Evolutionary conservation across 2,329 filamentous ascomycete genomes (phyloP), one percentile per base, ranked within the genome.

Genomic region (Chaetomiaceae sp.): DNA sequence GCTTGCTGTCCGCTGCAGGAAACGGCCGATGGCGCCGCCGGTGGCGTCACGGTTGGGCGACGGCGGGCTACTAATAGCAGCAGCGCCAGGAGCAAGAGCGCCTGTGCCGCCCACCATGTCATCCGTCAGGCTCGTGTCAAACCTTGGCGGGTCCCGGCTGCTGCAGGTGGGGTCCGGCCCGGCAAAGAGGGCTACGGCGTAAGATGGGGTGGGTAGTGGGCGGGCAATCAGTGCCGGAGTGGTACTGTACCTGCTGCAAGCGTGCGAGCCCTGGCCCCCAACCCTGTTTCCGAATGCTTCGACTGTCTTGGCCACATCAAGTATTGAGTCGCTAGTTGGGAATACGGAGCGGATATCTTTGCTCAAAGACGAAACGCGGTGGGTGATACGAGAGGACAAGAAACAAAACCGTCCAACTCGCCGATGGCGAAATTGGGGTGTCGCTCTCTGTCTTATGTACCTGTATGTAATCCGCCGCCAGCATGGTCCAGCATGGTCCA

Each of bases 211-310:
- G n/a, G n/a, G n/a, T n/a, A n/a, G n/a, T n/a, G n/a, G n/a, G n/a
- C n/a, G n/a, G n/a, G n/a, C n/a, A n/a, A n/a, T 37, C n/a, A 39
- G 13, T 39, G 25, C 44, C 35, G 23, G 13, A n/a, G n/a, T n/a
- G n/a, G n/a, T n/a, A 14, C 33, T 20, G 30, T 21, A 20, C 27
- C 34, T 27, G 34, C 38, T 25, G 38, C 27, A 23, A 10, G 30
- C 12, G 13, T 13, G 35, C 20, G 30, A 35, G n/a, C 42, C 42
- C 14, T 20, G 44, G 6, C 35, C 40, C 25, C 40, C 51, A 53
- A 54, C 48, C 48, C 53, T 56, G 54, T 54, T 56, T 54, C 43
- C 19, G 38, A 12, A 27, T 48, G 50, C 50, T 51, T 48, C 34
- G 30, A 37, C 50, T 47, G 50, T 34, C 48, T 51, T 55, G 42